phyloP scores from a whole-genome alignment of 345 rosid genomes.

The Citrus medica region DNA sequence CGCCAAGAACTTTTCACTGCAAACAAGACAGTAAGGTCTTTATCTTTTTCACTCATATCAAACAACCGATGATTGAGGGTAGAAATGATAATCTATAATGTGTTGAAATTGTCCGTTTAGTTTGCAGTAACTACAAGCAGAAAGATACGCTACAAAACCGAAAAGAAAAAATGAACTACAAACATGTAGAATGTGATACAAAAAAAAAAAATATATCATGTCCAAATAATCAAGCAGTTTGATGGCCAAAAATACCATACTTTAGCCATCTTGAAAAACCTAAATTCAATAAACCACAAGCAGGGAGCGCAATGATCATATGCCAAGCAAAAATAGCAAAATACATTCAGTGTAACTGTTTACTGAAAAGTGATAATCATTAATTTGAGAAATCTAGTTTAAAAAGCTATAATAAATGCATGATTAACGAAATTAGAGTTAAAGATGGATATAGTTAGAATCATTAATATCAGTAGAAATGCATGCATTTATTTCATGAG shows the following conservation, averaged over 20 bases:
- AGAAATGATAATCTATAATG: background rate
- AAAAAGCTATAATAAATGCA: background rate
- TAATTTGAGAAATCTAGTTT: background rate
- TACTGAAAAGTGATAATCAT: background rate
- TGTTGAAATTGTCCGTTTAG: background rate
- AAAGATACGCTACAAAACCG: background rate
- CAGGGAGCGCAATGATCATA: background rate
- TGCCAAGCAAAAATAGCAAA: background rate
- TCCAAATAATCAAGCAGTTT: background rate
- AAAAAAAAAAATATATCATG: background rate
- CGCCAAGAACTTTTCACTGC: constrained; percentile 13
- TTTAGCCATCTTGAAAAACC: background rate
- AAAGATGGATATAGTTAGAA: background rate
- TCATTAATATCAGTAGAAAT: background rate
- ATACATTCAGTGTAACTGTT: background rate
- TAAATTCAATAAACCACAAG: background rate
- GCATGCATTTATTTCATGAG: background rate
- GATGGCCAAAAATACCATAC: background rate
- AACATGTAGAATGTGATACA: background rate
- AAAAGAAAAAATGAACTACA: background rate
- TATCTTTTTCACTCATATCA: background rate
- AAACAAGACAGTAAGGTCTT: background rate
- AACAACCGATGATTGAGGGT: background rate
- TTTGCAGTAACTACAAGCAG: background rate
- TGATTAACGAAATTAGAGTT: background rate